These are phyloP conservation scores for Phytophthora sansomeana DNA, from an alignment of 352 stramenopile species.

Conservation along the genomic window DNA sequence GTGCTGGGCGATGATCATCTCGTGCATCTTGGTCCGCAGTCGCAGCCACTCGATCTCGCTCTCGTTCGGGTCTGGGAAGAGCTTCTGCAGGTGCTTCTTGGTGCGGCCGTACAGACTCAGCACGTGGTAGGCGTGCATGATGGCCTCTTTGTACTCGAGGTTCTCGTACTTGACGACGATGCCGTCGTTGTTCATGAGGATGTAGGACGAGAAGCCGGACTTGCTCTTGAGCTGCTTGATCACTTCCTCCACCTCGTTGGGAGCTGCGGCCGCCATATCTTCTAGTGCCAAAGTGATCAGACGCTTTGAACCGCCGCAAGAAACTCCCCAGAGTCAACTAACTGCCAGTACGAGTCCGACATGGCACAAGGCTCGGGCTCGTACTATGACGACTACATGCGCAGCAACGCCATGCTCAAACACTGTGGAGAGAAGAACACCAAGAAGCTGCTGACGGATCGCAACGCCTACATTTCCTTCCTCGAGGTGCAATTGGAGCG, in stretches of 20 bases:
- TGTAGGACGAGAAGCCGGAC: conserved; percentile 88
- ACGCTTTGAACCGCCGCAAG: conserved; percentile 18
- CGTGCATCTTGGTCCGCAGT: conserved; percentile 91
- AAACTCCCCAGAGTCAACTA: conserved; percentile 9
- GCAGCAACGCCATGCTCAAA: conserved; percentile 74
- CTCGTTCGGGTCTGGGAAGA: conserved; percentile 87
- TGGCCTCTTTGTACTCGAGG: conserved; percentile 91
- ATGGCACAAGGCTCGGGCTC: conserved; percentile 55
- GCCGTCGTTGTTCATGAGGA: conserved; percentile 95
- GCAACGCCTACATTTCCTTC: conserved; percentile 89
- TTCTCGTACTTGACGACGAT: conserved; percentile 95
- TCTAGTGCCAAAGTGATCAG: conserved; percentile 11
- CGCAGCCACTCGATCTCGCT: conserved; percentile 92
- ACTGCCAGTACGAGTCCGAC: not conserved
- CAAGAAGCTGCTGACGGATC: conserved; percentile 86
- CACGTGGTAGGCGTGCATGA: conserved; percentile 93
- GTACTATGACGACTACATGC: conserved; percentile 89
- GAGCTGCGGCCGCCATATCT: conserved; percentile 74
- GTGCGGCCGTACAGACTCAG: conserved; percentile 87
- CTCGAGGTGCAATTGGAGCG: conserved; percentile 89
- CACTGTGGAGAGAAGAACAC: conserved; percentile 60
- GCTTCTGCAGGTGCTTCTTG: conserved; percentile 85
- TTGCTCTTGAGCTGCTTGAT: conserved; percentile 94
- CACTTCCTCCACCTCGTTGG: conserved; percentile 93
- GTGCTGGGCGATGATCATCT: conserved; percentile 93